These are phyloP conservation scores for Exserohilum rostratum DNA, from an alignment of 2,329 filamentous ascomycete genomes.

Conservation along the genomic window DNA sequence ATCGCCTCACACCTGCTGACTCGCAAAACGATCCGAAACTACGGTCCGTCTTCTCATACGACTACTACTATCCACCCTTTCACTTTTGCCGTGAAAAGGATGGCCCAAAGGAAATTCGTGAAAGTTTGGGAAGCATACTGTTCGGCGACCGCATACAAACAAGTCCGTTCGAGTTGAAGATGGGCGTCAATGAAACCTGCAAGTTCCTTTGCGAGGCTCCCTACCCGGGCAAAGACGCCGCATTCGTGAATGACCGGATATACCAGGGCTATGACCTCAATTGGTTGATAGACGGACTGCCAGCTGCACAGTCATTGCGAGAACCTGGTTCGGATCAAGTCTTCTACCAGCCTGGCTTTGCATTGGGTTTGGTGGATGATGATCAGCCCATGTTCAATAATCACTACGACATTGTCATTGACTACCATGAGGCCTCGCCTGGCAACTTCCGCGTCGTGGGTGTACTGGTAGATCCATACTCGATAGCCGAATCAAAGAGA, in stretches of 20 bases:
- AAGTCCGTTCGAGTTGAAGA: constrained; percentile 88
- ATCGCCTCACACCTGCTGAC: constrained; percentile 85
- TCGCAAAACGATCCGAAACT: constrained; percentile 78
- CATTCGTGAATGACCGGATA: constrained; percentile 85
- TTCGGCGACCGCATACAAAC: constrained; percentile 97
- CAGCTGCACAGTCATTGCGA: constrained; percentile 81
- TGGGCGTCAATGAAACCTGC: constrained; percentile 87
- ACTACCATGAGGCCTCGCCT: constrained; percentile 82
- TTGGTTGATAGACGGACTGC: constrained; percentile 93
- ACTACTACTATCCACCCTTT: constrained; percentile 91
- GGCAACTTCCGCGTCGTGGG: constrained; percentile 87
- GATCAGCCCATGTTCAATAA: constrained; percentile 77
- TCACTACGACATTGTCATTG: constrained; percentile 91
- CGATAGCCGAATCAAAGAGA: constrained; percentile 64
- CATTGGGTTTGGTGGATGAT: constrained; percentile 67
- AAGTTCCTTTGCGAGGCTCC: constrained; percentile 77
- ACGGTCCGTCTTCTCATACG: constrained; percentile 91
- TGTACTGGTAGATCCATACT: constrained; percentile 84
- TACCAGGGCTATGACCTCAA: constrained; percentile 88
- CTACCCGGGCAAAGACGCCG: constrained; percentile 68
- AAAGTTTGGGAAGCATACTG: constrained; percentile 92
- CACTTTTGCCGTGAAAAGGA: constrained; percentile 83
- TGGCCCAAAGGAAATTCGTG: constrained; percentile 79
- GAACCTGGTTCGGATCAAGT: constrained; percentile 77
- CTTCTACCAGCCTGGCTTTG: constrained; percentile 92